Base-by-base conservation (phyloP, 2,329 filamentous ascomycete species). In the Orbilia ellipsospora region DNA sequence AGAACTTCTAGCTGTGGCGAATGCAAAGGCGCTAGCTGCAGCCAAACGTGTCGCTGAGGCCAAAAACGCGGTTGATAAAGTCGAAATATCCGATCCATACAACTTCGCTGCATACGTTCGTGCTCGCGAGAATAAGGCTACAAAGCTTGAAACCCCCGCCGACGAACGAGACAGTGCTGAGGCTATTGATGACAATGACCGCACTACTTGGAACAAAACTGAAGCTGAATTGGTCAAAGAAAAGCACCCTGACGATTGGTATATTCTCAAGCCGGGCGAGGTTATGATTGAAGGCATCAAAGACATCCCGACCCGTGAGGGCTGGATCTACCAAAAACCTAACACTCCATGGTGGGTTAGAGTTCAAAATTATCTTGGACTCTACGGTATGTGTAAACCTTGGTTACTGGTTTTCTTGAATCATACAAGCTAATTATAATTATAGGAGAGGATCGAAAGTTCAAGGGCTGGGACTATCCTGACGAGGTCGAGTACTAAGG, bases 181-280 rank as follows among this genome's bases (percentile, higher is more conserved):
- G 48, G 44, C 42, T 2, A 64, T 74, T n/a, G 55, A 56, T 4
- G 70, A 74, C 28, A 52, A 56, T 10, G 70, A 69, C 2, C 59
- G 72, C 4, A 65, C 64, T 4, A 75, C 72, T 31, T 75, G 72
- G 72, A 75, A 75, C 23, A 75, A 75, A 28, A 36, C 44, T 15
- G 54, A 48, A 0, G 59, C 50, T 26, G 20, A 64, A 16, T 51
- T 75, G 1, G 48, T 69, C 36, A 18, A 55, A 16, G 64, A 75
- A 13, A 50, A 65, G 18, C 69, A 64, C 64, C 72, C 72, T n/a
- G 45, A 64, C 15, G 72, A 75, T 20, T 75, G 72, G 72, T 28
- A 57, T 0, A 42, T 60, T 20, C 52, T 60, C 13, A 50, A 65
- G 13, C 54, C 64, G 0, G 72, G 59, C 5, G 48, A 75, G 31